Base-by-base conservation (phyloP, 805 yeast species). In the Groenewaldozyma tartarivorans region DNA sequence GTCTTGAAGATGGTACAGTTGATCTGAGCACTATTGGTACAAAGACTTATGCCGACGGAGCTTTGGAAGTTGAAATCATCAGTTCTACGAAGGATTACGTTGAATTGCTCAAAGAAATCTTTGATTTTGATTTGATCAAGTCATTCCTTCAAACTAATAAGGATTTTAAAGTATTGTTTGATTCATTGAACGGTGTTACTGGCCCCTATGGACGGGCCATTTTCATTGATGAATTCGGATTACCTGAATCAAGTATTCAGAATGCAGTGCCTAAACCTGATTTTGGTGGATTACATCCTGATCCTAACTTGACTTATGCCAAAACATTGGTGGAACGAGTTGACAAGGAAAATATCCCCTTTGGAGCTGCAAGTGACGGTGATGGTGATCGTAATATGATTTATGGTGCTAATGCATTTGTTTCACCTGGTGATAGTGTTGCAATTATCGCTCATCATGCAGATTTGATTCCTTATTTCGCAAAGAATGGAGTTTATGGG, bases 341-440 rank as follows among this genome's bases (percentile, higher is more conserved):
- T n/a, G 96, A 92, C 56, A 57, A 62, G 17, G 82, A 82, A 44
- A 66, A 76, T 44, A 83, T 88, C 50, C 83, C 90, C 5, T 90
- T 90, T 60, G 98, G 98, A 48, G 97, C 97, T 30, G 97, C 97
- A 5, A 82, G 95, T n/a, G 98, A 86, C 59, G 98, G 98, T 62
- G 98, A 90, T 55, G 98, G 98, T 62, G 98, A 90, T 60, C 78
- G 98, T 67, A 90, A 90, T 62, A 90, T 90, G 98, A 90, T 90
- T 56, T 92, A 92, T 62, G 98, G 98, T 45, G 86, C 85, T 32
- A 81, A 81, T 36, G 75, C 96, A 2, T 90, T 90, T 62, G 97
- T 90, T 11, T 87, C 96, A 1, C 98, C 98, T 5, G 97, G 98
- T 59, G 98, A 90, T 62, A 83, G 95, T 3, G 97, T 90, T 26